Evolutionary conservation across 73 alveolate genomes (phyloP), one percentile per base, ranked within the genome.

Genomic region (Effrenium voratum): DNA sequence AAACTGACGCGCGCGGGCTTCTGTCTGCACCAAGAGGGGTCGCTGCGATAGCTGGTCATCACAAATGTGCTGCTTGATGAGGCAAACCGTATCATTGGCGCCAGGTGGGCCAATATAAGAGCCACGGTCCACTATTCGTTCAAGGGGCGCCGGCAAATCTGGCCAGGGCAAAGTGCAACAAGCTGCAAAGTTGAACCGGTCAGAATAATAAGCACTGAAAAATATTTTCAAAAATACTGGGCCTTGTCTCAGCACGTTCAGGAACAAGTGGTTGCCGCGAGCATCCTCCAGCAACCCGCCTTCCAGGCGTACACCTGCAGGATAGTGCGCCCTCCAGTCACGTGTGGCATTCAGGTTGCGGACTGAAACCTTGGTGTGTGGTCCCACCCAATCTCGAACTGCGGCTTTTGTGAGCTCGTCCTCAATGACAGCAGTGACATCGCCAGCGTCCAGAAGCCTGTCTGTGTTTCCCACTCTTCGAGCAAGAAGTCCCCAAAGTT

Each of bases 271-370:
- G 91, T 80, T 80, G 0, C 91, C 91, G 34, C 32, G 50, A 8
- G 45, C 72, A 22, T 80, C 91, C 34, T 16, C 5, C 8, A 80
- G 32, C 41, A 80, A 46, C 2, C 91, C 91, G 1, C 91, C 91
- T 40, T 46, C 91, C 32, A 80, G 49, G 36, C 47, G 22, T 32
- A 80, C 72, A 12, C 91, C 91, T 19, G 49, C 1, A 0, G 91
- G 91, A 22, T 46, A 34, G 72, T 80, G 91, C 36, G 45, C 30
- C 32, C 91, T 34, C 91, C 91, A 80, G 73, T 80, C 91, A 3
- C 91, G 57, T 47, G 91, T 46, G 73, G 68, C 45, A 80, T 47
- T 49, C 68, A 80, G 49, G 15, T 80, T 80, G 12, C 49, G 32
- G 15, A 80, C 73, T 0, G 19, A 6, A 5, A 80, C 91, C 32